phyloP scores from a whole-genome alignment of 495 filamentous ascomycete species.

The Penicillium lividum region DNA sequence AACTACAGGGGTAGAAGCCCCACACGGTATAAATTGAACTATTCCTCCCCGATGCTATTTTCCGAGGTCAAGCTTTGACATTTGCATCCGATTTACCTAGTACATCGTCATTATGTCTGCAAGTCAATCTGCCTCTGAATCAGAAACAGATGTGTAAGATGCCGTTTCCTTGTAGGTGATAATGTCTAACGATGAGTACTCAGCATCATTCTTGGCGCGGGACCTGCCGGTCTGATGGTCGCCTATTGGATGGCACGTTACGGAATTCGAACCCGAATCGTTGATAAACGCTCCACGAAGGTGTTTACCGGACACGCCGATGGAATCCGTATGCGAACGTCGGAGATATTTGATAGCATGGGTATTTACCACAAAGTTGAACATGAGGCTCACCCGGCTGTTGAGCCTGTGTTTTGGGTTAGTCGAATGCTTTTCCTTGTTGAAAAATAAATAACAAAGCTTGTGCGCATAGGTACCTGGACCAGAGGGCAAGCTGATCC shows the following conservation, averaged over 20 bases:
- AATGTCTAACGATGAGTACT: background rate
- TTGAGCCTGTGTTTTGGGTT: conserved; percentile 42
- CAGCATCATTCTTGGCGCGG: conserved; percentile 63
- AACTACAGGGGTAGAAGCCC: background rate
- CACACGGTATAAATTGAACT: background rate
- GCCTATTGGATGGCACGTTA: conserved; percentile 63
- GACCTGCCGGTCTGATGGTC: conserved; percentile 65
- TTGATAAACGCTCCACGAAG: conserved; percentile 61
- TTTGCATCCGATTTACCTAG: background rate
- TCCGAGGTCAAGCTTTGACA: background rate
- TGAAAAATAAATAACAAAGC: background rate
- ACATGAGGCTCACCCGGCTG: conserved; percentile 60
- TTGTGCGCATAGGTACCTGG: conserved; percentile 31
- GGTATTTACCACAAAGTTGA: conserved; percentile 60
- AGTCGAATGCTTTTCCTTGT: conserved; percentile 6
- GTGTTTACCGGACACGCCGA: conserved; percentile 62
- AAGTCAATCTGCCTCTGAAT: background rate
- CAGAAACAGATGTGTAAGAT: conserved; percentile 10
- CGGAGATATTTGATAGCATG: conserved; percentile 69
- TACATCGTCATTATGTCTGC: background rate
- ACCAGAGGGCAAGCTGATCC: conserved; percentile 45
- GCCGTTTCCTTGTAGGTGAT: background rate
- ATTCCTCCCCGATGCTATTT: background rate
- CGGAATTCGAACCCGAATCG: conserved; percentile 57
- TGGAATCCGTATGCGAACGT: conserved; percentile 56